A percentile compares a stretch with the other conserved stretches of the same genome.
These are phyloP conservation scores for Citrus maxima DNA, from an alignment of 345 rosid genomes.

Conservation along the genomic window DNA sequence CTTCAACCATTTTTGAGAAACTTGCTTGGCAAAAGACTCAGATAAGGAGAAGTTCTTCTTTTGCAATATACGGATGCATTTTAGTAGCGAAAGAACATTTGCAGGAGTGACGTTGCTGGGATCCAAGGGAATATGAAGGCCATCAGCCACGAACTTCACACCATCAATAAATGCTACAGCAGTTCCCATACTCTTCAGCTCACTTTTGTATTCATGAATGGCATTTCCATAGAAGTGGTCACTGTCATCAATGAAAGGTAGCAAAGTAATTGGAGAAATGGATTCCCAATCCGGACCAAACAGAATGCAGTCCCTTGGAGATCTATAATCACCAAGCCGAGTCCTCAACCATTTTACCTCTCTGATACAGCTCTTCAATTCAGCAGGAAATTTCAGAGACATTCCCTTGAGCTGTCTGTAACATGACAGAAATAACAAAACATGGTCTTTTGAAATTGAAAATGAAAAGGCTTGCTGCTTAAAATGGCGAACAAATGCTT, in stretches of 20 bases:
- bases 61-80: slow-evolving; percentile 36
- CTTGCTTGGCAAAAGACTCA: slow-evolving; percentile 22
- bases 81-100: slow-evolving; percentile 40
- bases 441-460: slow-evolving; percentile 33
- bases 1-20: slow-evolving; percentile 55
- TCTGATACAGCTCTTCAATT: slow-evolving; percentile 29
- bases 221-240: slow-evolving; percentile 39
- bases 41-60: slow-evolving; percentile 24
- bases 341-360: slow-evolving; percentile 58
- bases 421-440: slow-evolving; percentile 41
- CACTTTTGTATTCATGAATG: slow-evolving; percentile 40
- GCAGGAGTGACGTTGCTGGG: slow-evolving; percentile 21
- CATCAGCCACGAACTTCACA: slow-evolving; percentile 37
- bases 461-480: slow-evolving; percentile 31
- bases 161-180: slow-evolving; percentile 41
- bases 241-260: slow-evolving; percentile 58
- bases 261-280: slow-evolving; percentile 42
- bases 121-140: slow-evolving; percentile 34
- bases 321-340: slow-evolving; percentile 35
- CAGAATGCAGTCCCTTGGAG: slow-evolving; percentile 56
- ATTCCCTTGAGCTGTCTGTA: slow-evolving; percentile 32
- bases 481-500: slow-evolving; percentile 32
- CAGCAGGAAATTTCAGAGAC: slow-evolving; percentile 19
- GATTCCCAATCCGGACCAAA: slow-evolving; percentile 55
- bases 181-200: slow-evolving; percentile 50